Evolutionary conservation across 306 rosid genomes (phyloP).

Genomic region (Lablab purpureus): DNA sequence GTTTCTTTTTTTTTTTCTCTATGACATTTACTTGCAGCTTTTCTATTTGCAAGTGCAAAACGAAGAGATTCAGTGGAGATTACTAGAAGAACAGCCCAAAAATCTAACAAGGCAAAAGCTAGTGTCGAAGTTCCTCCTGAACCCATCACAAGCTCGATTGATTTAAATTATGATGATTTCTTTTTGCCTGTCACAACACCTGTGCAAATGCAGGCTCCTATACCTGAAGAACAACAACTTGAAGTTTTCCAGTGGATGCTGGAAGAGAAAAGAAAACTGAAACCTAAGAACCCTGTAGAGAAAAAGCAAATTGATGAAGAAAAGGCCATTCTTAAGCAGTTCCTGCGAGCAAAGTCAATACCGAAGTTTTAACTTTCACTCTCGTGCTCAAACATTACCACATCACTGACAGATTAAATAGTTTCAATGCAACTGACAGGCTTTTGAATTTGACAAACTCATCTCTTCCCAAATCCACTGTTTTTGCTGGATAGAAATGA

Average conservation of each 20-base stretch:
- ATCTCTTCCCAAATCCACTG: constrained; percentile 31
- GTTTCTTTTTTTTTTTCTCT: background rate
- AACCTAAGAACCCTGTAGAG: constrained; percentile 60
- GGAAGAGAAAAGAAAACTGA: constrained; percentile 67
- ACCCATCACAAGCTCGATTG: constrained; percentile 42
- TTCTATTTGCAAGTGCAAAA: constrained; percentile 65
- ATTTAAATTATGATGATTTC: constrained; percentile 51
- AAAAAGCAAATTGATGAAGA: constrained; percentile 67
- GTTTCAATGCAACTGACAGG: constrained; percentile 34
- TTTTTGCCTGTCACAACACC: constrained; percentile 49
- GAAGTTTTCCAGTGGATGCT: constrained; percentile 65
- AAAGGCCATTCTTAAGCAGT: constrained; percentile 62
- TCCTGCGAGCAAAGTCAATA: constrained; percentile 54
- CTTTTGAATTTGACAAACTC: constrained; percentile 29
- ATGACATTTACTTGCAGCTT: constrained; percentile 64
- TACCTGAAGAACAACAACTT: constrained; percentile 65
- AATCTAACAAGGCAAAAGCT: constrained; percentile 49
- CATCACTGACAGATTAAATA: constrained; percentile 32
- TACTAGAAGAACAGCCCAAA: constrained; percentile 50
- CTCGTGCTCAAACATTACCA: constrained; percentile 18
- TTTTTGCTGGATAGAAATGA: constrained; percentile 33
- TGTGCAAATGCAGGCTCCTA: constrained; percentile 42
- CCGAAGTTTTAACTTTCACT: constrained; percentile 57
- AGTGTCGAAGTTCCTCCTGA: constrained; percentile 54
- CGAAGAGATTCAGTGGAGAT: constrained; percentile 53